Evolutionary conservation across 768 basidiomycete species (phyloP).

Genomic region (Collybiopsis luxurians): DNA sequence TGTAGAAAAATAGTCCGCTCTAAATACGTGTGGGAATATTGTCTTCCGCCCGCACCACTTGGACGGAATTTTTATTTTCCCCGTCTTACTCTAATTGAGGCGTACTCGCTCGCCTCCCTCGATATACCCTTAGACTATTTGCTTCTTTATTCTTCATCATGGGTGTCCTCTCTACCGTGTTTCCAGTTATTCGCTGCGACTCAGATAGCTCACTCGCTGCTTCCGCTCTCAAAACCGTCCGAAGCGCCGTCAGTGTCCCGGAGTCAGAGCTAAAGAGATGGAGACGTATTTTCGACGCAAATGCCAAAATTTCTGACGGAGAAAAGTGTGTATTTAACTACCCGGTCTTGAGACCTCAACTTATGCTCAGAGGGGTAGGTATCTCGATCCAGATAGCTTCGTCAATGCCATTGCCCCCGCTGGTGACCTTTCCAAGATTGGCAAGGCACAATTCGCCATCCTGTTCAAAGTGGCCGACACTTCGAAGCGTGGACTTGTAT

Average conservation of each 20-base stretch:
- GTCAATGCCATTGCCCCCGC: slow-evolving; percentile 93
- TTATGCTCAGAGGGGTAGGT: slow-evolving; percentile 43
- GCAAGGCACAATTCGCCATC: slow-evolving; percentile 83
- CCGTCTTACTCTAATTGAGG: not conserved
- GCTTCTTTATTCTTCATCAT: slow-evolving; percentile 17
- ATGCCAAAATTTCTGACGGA: slow-evolving; percentile 73
- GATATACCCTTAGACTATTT: slow-evolving; percentile 30
- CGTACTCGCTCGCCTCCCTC: slow-evolving; percentile 24
- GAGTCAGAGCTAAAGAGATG: slow-evolving; percentile 87
- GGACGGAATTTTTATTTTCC: not conserved
- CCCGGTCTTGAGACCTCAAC: not conserved
- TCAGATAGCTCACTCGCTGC: slow-evolving; percentile 47
- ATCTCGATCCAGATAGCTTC: slow-evolving; percentile 83
- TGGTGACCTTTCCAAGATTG: slow-evolving; percentile 82
- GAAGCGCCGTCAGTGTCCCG: slow-evolving; percentile 64
- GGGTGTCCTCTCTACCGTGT: slow-evolving; percentile 40
- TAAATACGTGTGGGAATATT: not conserved
- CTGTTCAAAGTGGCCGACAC: slow-evolving; percentile 88
- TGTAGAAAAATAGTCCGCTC: slow-evolving; percentile 39
- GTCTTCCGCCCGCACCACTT: not conserved
- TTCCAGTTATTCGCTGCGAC: slow-evolving; percentile 58
- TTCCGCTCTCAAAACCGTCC: slow-evolving; percentile 61
- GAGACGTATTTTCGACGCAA: slow-evolving; percentile 83
- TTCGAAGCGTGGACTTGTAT: slow-evolving; percentile 70
- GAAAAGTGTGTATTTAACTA: slow-evolving; percentile 39